Evolutionary conservation across 352 stramenopile species (phyloP), one percentile per base, ranked within the genome.

Genomic region (Lagenidium giganteum): DNA sequence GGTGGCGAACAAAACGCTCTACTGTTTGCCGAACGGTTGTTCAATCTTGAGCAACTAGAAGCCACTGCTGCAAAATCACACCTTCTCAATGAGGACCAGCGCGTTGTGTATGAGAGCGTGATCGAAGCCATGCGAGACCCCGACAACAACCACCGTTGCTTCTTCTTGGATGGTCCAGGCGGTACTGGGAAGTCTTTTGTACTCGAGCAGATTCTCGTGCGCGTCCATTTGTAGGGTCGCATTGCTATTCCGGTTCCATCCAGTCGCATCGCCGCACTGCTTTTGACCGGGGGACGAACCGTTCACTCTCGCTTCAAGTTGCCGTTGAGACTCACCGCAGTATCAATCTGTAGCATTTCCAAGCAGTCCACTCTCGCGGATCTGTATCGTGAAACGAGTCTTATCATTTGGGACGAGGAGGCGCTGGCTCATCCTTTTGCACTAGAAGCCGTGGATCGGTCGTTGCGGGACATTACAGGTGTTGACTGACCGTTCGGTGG

Each of bases 251-350:
- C 56, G 0, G 55, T 58, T 2, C 54, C 65, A 2, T 48, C 58
- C 3, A 61, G 58, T 33, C 47, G 67, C 1, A 65, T 72, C n/a
- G 41, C 60, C 3, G 55, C 63, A 2, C 12, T 45, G 3, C 29
- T 72, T 3, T 28, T 76, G 0, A 56, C 27, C 5, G 55, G 55
- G 1, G 65, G 57, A 11, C 20, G 48, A 22, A 72, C 57, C 0
- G 61, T 54, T 1, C 54, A 67, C 20, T 72, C 50, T 0, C 39
- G 18, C 17, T 72, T 76, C 18, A 35, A 54, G 14, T 52, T 72
- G 35, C 38, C 34, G 4, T 20, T 67, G 0, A 47, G 55, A 8
- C n/a, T 59, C 1, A 9, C 35, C 13, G 42, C 42, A 0, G 12
- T 30, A 1, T 47, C 28, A 0, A 43, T 23, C 0, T 68, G 55